Conservation (phyloP, 2,329 filamentous ascomycete species). For the Coleophoma eucalyptorum region DNA sequence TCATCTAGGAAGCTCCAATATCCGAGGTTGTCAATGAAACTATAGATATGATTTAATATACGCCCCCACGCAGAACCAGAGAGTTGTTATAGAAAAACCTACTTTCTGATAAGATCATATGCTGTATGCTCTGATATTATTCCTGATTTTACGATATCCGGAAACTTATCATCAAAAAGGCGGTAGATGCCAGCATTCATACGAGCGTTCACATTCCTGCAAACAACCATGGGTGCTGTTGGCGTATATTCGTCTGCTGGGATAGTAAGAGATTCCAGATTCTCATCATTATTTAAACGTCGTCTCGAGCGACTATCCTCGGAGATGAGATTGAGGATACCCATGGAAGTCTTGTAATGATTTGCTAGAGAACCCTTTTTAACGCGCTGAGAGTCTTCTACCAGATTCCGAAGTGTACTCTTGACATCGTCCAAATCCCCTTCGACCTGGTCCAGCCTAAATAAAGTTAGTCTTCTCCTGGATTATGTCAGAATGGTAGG, state of each 20-base stretch:
- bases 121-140: not conserved
- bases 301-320: not conserved
- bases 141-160: not conserved
- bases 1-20: not conserved
- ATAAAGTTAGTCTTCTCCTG: no score
- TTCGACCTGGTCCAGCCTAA: no score
- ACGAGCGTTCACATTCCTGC: not conserved
- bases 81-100: not conserved
- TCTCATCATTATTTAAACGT: not conserved
- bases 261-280: not conserved
- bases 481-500: no score
- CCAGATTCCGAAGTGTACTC: no score
- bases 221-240: not conserved
- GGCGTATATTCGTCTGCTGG: not conserved
- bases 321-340: no score
- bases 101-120: not conserved
- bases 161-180: not conserved
- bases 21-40: not conserved
- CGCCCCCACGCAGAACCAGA: no score
- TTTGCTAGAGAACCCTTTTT: no score
- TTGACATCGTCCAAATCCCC: no score
- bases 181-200: not conserved
- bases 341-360: no score
- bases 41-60: not conserved
- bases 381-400: no score